Conservation (phyloP, 768 basidiomycete species). For the Gloeopeniophorella convolvens region DNA sequence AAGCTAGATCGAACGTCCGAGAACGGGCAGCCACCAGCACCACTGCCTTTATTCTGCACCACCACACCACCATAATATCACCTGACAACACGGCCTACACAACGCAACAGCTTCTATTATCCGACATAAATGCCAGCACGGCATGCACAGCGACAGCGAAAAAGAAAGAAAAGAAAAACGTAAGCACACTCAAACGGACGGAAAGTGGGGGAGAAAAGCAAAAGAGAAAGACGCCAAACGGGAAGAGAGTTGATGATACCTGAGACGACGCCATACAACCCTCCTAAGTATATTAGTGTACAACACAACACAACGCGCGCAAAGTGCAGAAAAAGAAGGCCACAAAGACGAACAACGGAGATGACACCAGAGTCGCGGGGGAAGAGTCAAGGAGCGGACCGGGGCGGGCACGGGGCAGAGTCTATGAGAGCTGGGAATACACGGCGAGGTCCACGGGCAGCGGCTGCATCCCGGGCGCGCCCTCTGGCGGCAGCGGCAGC, state of each 20-base stretch:
- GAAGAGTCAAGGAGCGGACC: slow-evolving; percentile 4
- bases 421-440: slow-evolving; percentile 19
- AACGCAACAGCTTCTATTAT: slow-evolving; percentile 14
- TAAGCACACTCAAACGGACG: too few species aligned
- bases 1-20: too few species aligned
- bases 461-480: background rate
- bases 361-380: background rate
- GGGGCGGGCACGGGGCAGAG: slow-evolving; percentile 5
- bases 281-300: slow-evolving; percentile 13
- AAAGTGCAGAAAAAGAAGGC: slow-evolving; percentile 6
- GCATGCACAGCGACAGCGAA: slow-evolving; percentile 3
- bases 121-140: slow-evolving; percentile 19
- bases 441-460: slow-evolving; percentile 10
- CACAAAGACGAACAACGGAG: background rate
- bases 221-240: too few species aligned
- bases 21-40: too few species aligned
- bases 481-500: slow-evolving; percentile 14
- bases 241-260: too few species aligned
- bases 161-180: background rate
- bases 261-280: slow-evolving; percentile 20
- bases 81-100: background rate
- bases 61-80: background rate
- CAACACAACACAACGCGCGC: slow-evolving; percentile 15
- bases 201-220: too few species aligned
- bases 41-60: too few species aligned